Conservation (phyloP, 1,284 basidiomycete species). For the Trichosporon sp. region DNA sequence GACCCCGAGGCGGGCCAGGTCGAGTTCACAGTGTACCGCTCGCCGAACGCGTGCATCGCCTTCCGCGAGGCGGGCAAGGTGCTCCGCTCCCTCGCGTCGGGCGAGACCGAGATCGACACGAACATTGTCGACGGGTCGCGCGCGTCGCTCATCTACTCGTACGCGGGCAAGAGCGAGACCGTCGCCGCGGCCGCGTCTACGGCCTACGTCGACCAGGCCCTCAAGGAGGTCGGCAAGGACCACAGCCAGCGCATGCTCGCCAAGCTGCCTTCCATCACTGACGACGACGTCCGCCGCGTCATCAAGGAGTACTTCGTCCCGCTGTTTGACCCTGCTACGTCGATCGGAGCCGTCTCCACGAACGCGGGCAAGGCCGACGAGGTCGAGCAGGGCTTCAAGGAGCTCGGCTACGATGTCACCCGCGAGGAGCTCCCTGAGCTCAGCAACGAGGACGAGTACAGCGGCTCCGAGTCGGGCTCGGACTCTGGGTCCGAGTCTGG, state of each 20-base stretch:
- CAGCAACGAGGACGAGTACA: constrained; percentile 33
- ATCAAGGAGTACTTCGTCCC: constrained; percentile 80
- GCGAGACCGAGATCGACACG: constrained; percentile 77
- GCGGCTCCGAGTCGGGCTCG: constrained; percentile 28
- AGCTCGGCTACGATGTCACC: constrained; percentile 77
- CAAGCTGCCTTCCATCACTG: constrained; percentile 69
- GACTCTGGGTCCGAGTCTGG: constrained; percentile 28
- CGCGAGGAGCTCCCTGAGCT: constrained; percentile 60
- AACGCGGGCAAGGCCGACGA: constrained; percentile 77
- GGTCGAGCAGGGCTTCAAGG: constrained; percentile 67
- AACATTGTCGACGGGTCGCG: constrained; percentile 89
- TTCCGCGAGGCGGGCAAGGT: constrained; percentile 79
- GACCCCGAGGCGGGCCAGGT: constrained; percentile 83
- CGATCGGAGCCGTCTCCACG: constrained; percentile 79
- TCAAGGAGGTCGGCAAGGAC: constrained; percentile 76
- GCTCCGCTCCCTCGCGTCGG: constrained; percentile 73
- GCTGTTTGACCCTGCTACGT: constrained; percentile 76
- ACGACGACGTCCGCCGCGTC: constrained; percentile 70
- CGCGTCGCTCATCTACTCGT: constrained; percentile 82
- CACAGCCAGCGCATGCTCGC: constrained; percentile 74
- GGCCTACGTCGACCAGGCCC: constrained; percentile 82
- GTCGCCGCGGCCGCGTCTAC: constrained; percentile 75
- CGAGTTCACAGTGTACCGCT: constrained; percentile 79
- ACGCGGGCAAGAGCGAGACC: constrained; percentile 80
- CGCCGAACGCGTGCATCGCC: constrained; percentile 82